Evolutionary conservation across 345 rosid species (phyloP), one percentile per base, ranked within the genome.

Genomic region (Acer negundo): DNA sequence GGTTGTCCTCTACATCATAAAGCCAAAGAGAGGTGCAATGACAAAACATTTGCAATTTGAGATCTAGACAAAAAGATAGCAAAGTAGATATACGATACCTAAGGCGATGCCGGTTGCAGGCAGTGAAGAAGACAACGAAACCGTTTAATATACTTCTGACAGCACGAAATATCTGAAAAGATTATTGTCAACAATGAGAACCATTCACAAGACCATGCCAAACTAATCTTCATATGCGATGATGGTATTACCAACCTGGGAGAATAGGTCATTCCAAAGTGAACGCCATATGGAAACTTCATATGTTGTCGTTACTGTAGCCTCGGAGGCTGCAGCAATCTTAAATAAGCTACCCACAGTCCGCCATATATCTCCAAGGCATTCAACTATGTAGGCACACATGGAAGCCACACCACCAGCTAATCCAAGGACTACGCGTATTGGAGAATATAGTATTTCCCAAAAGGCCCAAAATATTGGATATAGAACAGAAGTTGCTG

Each of bases 41-140:
- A 3, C 17, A 23, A 73, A 22, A 24, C 65, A 74, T 2, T 28
- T 63, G 31, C 28, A 63, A 24, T 40, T 40, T 10, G 17, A 17
- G 24, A 65, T 7, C 74, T 53, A 51, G 63, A 70, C 13, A 19
- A 11, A 55, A 4, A 70, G 62, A 28, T 69, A 49, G 13, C 74
- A 16, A 26, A 28, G 62, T 16, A 31, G 26, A 63, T 42, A 26
- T 15, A 26, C 12, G 17, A 77, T 82, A 97, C 99, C 99, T 93
- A 55, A 97, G 97, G 67, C 98, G 98, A 84, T 97, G 99, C 82
- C 99, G 87, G 85, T 97, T 94, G 89, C 99, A 97, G 35, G 97
- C 90, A 35, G 90, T 78, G 77, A 94, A 94, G 89, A 91, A 90
- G 66, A 94, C 99, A 35, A 90, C 91, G 75, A 93, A 88, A 24